Conservation (phyloP, 495 filamentous ascomycete species). For the Penicillium lagena region DNA sequence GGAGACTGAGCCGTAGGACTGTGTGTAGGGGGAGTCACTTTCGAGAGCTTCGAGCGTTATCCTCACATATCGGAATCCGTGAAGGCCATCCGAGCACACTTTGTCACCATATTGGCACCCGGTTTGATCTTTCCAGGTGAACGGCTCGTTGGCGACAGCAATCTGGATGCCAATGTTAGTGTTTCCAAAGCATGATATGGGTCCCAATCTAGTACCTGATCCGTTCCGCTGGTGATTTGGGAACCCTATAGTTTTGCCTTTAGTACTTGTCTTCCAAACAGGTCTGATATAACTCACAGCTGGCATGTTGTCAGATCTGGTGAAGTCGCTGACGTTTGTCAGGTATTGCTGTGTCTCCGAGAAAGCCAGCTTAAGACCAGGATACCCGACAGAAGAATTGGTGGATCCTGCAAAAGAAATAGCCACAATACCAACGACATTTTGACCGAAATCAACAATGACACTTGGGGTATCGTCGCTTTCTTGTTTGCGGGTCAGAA, state of each 20-base stretch:
- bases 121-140: slow-evolving; percentile 32
- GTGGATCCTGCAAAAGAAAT: slow-evolving; percentile 22
- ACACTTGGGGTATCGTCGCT: slow-evolving; percentile 8
- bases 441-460: slow-evolving; percentile 40
- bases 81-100: slow-evolving; percentile 43
- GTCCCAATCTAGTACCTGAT: slow-evolving; percentile 3
- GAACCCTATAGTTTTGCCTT: background rate
- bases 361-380: slow-evolving; percentile 37
- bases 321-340: slow-evolving; percentile 35
- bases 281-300: background rate
- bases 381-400: slow-evolving; percentile 13
- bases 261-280: background rate
- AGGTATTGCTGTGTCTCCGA: slow-evolving; percentile 38
- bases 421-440: slow-evolving; percentile 28
- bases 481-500: slow-evolving; percentile 2
- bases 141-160: slow-evolving; percentile 28
- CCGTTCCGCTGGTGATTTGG: slow-evolving; percentile 6
- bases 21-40: slow-evolving; percentile 33
- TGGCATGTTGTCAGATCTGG: slow-evolving; percentile 32
- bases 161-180: slow-evolving; percentile 7
- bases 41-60: slow-evolving; percentile 34
- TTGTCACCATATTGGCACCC: slow-evolving; percentile 28
- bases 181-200: background rate
- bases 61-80: slow-evolving; percentile 42
- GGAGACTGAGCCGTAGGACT: slow-evolving; percentile 25